Evolutionary conservation across 352 stramenopile genomes (phyloP), one percentile per base, ranked within the genome.

Genomic region (Globisporangium uncinulatum): DNA sequence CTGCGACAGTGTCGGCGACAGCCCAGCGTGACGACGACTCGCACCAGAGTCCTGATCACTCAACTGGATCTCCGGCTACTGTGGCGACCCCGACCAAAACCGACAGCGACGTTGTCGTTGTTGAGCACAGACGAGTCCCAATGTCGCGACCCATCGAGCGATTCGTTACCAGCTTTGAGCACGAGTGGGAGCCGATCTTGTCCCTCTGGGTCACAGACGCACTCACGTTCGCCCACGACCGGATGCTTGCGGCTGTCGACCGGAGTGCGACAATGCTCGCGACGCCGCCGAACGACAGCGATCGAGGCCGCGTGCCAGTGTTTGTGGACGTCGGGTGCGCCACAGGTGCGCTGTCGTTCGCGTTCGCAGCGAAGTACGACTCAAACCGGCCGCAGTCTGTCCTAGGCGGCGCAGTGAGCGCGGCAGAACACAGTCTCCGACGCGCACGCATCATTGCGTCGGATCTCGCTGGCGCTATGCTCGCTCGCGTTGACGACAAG

Each of bases 401-500:
- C 41, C 41, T n/a, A 13, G 41, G 19, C 15, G 19, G 41, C 15
- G 15, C 37, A 42, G 15, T 15, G 37, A 42, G 37, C 15, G 37
- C 17, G 9, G 15, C 10, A n/a, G 39, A 17, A 14, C 39, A 17
- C 39, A 15, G 39, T 7, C 42, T 47, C 6, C 17, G n/a, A 20
- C 8, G 13, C 6, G 14, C 42, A 1, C 45, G 64, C 41, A 66
- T 81, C 57, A 79, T 70, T 2, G 73, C 70, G 24, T 70, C 67
- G 31, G 73, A 82, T 64, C 39, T 79, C 8, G 70, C 67, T n/a
- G 62, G 73, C 1, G 65, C 60, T 1, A 82, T 82, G 73, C 52
- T 82, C 8, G 48, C 72, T 7, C 60, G 65, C 24, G n/a, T 79
- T n/a, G 66, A 41, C 6, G 54, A 67, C 4, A 48, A 49, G 14